A percentile compares a stretch with the other conserved stretches of the same genome.
phyloP scores from a whole-genome alignment of 2,329 filamentous ascomycete species.

The Trichoderma sp. region DNA sequence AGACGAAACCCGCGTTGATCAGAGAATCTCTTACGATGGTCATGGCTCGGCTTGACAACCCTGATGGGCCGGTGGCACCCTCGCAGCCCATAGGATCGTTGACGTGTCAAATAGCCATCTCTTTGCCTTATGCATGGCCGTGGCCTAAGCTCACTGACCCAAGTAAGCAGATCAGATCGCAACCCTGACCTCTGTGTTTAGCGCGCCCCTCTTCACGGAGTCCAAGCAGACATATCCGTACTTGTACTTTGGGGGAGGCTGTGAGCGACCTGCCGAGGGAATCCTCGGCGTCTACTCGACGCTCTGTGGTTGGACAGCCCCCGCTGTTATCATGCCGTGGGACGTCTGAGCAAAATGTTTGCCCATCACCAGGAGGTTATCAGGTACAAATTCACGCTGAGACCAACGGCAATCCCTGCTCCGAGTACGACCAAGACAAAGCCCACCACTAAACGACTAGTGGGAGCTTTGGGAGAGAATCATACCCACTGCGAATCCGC shows the following conservation, averaged over 20 bases:
- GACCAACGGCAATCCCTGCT: background rate
- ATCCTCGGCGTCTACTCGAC: background rate
- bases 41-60: conserved; percentile 1
- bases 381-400: background rate
- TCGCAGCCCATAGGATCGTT: background rate
- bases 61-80: conserved; percentile 3
- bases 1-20: background rate
- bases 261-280: background rate
- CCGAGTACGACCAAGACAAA: background rate
- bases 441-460: background rate
- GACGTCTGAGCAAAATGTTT: background rate
- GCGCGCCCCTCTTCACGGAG: conserved; percentile 10
- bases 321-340: background rate
- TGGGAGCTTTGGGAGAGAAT: background rate
- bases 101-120: conserved; percentile 19
- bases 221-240: background rate
- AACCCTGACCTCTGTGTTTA: conserved; percentile 13
- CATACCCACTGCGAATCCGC: conserved; percentile 8
- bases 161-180: conserved; percentile 22
- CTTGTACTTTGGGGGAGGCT: background rate
- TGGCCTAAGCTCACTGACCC: conserved; percentile 19
- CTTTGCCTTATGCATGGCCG: conserved; percentile 7
- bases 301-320: background rate
- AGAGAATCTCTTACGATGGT: background rate
- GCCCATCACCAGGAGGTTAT: background rate